A percentile compares a stretch with the other conserved stretches of the same genome.
These are phyloP conservation scores for Craterostigma plantagineum DNA, from an alignment of 257 asterid species.

Conservation along the genomic window DNA sequence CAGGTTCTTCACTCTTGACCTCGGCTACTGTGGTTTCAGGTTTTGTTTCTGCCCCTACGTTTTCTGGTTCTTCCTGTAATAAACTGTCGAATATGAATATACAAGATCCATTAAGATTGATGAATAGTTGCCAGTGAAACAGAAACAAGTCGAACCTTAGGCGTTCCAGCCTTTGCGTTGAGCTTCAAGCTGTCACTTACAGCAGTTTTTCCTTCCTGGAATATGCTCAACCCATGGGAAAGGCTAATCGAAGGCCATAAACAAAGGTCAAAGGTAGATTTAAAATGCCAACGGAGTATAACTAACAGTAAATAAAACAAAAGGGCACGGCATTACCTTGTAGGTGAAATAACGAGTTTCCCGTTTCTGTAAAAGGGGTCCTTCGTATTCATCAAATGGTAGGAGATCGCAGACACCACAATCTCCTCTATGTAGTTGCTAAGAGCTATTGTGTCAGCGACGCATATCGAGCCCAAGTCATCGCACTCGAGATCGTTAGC, in stretches of 20 bases:
- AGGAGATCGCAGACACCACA: constrained; percentile 73
- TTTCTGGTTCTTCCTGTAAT: constrained; percentile 17
- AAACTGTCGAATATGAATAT: not conserved
- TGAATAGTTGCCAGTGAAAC: not conserved
- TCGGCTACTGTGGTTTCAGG: constrained; percentile 22
- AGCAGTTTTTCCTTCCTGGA: constrained; percentile 4
- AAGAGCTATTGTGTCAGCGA: constrained; percentile 52
- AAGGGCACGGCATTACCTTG: constrained; percentile 28
- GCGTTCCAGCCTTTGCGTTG: constrained; percentile 6
- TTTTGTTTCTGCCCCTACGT: constrained; percentile 19
- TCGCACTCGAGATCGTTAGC: constrained; percentile 77
- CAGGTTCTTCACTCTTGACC: constrained; percentile 29
- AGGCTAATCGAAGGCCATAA: constrained; percentile 3
- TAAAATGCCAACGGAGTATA: not conserved
- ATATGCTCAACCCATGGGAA: constrained; percentile 10
- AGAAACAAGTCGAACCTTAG: constrained; percentile 33
- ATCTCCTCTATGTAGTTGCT: constrained; percentile 72
- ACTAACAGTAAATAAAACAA: not conserved
- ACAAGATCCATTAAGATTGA: not conserved
- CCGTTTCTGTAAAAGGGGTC: constrained; percentile 72
- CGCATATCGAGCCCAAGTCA: constrained; percentile 59
- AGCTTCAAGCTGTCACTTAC: not conserved
- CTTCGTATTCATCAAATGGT: constrained; percentile 56
- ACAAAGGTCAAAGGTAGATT: not conserved
- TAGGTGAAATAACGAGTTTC: constrained; percentile 66